phyloP scores from a whole-genome alignment of 768 basidiomycete species.

The Termitomyces sp. region DNA sequence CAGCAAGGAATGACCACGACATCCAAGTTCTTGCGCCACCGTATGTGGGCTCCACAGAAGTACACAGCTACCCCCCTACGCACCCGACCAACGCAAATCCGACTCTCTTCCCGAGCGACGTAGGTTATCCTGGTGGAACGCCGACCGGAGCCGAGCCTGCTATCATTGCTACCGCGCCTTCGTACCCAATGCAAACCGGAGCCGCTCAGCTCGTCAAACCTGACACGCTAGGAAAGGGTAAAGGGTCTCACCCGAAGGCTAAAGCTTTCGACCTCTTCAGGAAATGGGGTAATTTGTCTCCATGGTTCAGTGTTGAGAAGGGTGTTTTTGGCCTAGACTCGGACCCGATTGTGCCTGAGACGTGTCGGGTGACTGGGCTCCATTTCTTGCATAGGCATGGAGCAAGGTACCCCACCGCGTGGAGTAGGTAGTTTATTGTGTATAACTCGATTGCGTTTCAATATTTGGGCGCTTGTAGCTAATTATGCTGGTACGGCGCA shows the following conservation, averaged over 20 bases:
- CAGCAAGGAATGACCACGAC: conserved; percentile 13
- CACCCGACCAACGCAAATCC: conserved; percentile 73
- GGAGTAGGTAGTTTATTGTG: conserved; percentile 35
- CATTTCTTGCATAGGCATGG: conserved; percentile 83
- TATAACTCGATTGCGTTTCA: not conserved
- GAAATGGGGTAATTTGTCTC: conserved; percentile 81
- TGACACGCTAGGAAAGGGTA: conserved; percentile 19
- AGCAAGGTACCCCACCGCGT: conserved; percentile 64
- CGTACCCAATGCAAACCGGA: conserved; percentile 71
- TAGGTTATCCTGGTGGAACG: conserved; percentile 74
- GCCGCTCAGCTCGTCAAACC: conserved; percentile 59
- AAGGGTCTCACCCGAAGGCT: conserved; percentile 1
- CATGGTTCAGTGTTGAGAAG: conserved; percentile 74
- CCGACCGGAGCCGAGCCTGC: conserved; percentile 80
- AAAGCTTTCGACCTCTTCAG: conserved; percentile 60
- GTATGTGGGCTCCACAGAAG: conserved; percentile 66
- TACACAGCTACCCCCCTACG: conserved; percentile 65
- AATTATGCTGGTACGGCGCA: conserved; percentile 57
- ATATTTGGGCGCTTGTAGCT: conserved; percentile 27
- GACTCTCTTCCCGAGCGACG: conserved; percentile 66
- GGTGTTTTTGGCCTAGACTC: conserved; percentile 70
- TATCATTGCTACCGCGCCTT: conserved; percentile 65
- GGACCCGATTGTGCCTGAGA: conserved; percentile 60
- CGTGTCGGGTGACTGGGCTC: conserved; percentile 65
- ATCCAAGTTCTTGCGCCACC: conserved; percentile 44